phyloP scores from a whole-genome alignment of 2,329 filamentous ascomycete genomes.

The Mycosphaerella sp. region DNA sequence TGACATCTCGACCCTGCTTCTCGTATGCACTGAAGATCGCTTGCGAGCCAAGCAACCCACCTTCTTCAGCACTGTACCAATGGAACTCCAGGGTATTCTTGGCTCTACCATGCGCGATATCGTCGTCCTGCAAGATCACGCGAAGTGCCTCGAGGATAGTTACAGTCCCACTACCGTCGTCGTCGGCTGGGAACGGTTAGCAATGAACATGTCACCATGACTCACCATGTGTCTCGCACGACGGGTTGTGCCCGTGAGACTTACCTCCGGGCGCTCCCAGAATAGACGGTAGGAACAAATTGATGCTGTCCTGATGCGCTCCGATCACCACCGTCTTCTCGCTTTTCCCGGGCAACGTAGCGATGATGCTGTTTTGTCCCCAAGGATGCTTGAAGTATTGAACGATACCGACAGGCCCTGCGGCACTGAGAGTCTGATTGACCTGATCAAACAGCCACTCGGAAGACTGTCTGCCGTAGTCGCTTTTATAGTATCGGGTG shows the following conservation, averaged over 20 bases:
- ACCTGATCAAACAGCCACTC: slow-evolving; percentile 79
- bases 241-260: no score
- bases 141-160: slow-evolving; percentile 90
- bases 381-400: slow-evolving; percentile 73
- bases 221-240: no score
- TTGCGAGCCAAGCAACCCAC: slow-evolving; percentile 78
- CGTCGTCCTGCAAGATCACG: slow-evolving; percentile 63
- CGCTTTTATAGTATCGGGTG: slow-evolving; percentile 74
- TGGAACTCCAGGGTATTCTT: slow-evolving; percentile 92
- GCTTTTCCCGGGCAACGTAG: slow-evolving; percentile 77
- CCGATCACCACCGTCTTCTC: slow-evolving; percentile 83
- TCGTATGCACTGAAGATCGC: slow-evolving; percentile 82
- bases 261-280: slow-evolving; percentile 66
- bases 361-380: slow-evolving; percentile 84
- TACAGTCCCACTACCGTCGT: slow-evolving; percentile 78
- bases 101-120: slow-evolving; percentile 61
- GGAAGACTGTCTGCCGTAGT: slow-evolving; percentile 74
- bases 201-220: no score
- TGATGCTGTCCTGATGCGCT: slow-evolving; percentile 74
- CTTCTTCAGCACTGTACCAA: slow-evolving; percentile 91
- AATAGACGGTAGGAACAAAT: slow-evolving; percentile 78
- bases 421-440: slow-evolving; percentile 60
- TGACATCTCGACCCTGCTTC: slow-evolving; percentile 65
- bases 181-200: slow-evolving; percentile 56
- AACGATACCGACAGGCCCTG: slow-evolving; percentile 63